phyloP scores from a whole-genome alignment of 169 alveolate species.

The Plasmodium ovale region DNA sequence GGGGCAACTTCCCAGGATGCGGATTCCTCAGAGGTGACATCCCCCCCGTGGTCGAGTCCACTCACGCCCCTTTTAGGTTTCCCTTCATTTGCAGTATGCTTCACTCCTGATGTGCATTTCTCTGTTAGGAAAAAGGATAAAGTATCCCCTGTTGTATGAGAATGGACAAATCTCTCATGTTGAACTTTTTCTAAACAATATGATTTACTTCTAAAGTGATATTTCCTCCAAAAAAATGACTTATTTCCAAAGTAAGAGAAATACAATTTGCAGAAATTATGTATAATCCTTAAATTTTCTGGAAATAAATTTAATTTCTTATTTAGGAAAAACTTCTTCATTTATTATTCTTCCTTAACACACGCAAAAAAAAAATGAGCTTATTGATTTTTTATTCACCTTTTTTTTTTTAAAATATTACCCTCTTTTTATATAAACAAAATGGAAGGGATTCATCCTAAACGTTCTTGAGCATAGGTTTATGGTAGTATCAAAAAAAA shows the following conservation, averaged over 20 bases:
- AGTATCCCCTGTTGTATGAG: background rate
- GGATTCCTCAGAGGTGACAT: too few relatives aligned
- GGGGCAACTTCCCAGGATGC: too few relatives aligned
- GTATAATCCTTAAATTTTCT: background rate
- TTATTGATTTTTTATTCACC: background rate
- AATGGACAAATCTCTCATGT: slow-evolving; percentile 3
- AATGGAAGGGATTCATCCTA: background rate
- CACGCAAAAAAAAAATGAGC: background rate
- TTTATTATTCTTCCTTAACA: background rate
- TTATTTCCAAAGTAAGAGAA: background rate
- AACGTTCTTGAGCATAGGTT: background rate
- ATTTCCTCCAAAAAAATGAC: background rate
- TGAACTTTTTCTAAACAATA: background rate
- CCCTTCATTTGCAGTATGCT: background rate
- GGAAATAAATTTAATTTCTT: background rate
- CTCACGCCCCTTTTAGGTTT: background rate
- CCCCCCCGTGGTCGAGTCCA: too few relatives aligned
- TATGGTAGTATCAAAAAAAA: too few relatives aligned
- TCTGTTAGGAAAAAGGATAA: background rate
- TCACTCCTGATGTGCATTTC: background rate
- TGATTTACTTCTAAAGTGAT: background rate
- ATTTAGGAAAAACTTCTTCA: background rate
- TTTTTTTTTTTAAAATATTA: too few relatives aligned
- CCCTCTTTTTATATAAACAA: too few relatives aligned
- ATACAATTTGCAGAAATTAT: slow-evolving; percentile 5